These are phyloP conservation scores for Agaricus sinodeliciosus DNA, from an alignment of 768 basidiomycete species.

Conservation along the genomic window DNA sequence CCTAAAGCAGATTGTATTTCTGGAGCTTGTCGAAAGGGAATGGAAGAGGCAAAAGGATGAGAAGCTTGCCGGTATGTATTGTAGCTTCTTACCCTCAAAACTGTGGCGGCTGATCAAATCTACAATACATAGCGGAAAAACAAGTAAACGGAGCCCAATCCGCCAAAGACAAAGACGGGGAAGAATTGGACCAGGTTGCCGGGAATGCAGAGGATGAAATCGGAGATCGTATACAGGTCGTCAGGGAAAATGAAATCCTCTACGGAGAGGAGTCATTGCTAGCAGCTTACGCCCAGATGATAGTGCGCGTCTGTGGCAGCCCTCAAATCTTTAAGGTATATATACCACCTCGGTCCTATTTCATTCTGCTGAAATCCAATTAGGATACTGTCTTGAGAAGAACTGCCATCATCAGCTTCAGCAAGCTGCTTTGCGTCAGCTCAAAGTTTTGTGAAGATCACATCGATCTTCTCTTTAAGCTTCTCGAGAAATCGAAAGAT, in stretches of 20 bases:
- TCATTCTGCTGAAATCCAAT: conserved; percentile 4
- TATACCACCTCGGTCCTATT: neutral
- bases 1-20: conserved; percentile 94
- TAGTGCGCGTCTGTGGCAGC: conserved; percentile 85
- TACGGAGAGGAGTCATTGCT: conserved; percentile 80
- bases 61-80: conserved; percentile 58
- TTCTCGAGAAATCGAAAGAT: conserved; percentile 88
- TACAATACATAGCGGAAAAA: conserved; percentile 58
- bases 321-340: conserved; percentile 87
- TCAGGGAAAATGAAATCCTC: conserved; percentile 83
- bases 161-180: conserved; percentile 56
- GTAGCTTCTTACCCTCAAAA: neutral
- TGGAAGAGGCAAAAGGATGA: conserved; percentile 96
- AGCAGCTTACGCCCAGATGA: conserved; percentile 81
- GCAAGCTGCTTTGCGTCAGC: conserved; percentile 95
- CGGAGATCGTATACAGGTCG: conserved; percentile 79
- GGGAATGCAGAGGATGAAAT: conserved; percentile 99
- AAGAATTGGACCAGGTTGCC: conserved; percentile 95
- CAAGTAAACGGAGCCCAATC: conserved; percentile 28
- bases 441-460: conserved; percentile 90
- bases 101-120: neutral
- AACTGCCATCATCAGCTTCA: conserved; percentile 82
- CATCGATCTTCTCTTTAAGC: conserved; percentile 85
- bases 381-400: conserved; percentile 85
- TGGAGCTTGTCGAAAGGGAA: conserved; percentile 93